Evolutionary conservation across 805 yeast species (phyloP), one percentile per base, ranked within the genome.

Genomic region (Komagataella kurtzmanii): DNA sequence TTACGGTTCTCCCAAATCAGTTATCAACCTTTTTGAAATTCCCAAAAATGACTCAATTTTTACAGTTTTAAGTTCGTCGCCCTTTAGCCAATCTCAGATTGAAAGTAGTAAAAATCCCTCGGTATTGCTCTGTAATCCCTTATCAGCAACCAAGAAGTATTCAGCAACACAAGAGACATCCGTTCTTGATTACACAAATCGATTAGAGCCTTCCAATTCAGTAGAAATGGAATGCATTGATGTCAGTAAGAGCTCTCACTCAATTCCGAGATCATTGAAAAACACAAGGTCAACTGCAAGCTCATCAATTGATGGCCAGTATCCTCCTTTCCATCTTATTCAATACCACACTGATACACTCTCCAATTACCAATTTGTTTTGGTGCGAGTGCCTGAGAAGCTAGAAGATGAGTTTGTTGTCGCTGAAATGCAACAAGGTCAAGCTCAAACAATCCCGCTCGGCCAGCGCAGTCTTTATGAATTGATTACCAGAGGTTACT

Each of bases 221-320:
- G 65, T 69, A 18, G 65, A 65, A 49, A 46, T 74, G 17, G 69
- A 65, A 46, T 84, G 91, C 61, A 56, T 68, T 12, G 78, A 79
- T 55, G 65, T 71, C 1, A 59, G 65, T 5, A 54, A 60, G 4
- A 73, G 69, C 54, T 60, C 69, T 2, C 61, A 63, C 24, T 56
- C 58, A 18, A 68, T 81, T 3, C 93, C 91, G 2, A 66, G 76
- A 40, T 78, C 90, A 0, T 58, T 66, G 2, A 52, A 56, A 1
- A 59, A 60, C 17, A 62, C 71, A 0, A 53, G 55, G 0, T 64
- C 67, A 12, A 58, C 78, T 1, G 65, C 71, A 3, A 81, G 81
- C 36, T 82, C 88, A 0, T 75, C 86, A 0, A 56, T 66, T 46
- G 83, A 77, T n/a, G 84, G 77, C 3, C 68, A 67, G 0, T 52